Conservation (phyloP, 2,329 filamentous ascomycete genomes). For the Epichloe sp. region DNA sequence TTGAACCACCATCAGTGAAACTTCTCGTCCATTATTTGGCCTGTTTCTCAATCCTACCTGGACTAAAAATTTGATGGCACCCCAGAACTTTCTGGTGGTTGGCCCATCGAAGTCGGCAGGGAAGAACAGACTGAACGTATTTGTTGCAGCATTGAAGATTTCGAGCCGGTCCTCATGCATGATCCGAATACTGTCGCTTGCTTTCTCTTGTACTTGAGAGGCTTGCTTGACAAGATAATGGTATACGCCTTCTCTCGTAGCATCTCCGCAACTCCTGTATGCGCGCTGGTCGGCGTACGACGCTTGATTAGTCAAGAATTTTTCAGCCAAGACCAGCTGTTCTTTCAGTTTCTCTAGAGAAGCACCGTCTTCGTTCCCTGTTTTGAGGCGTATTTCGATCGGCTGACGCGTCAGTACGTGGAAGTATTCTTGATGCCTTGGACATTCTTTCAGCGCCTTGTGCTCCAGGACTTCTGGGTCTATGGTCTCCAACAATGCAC, state of each 20-base stretch:
- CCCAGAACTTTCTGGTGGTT: slow-evolving; percentile 31
- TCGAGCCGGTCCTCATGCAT: slow-evolving; percentile 22
- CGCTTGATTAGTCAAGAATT: slow-evolving; percentile 14
- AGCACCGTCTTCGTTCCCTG: neutral
- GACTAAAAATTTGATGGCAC: slow-evolving; percentile 21
- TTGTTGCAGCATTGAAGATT: slow-evolving; percentile 27
- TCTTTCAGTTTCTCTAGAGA: slow-evolving; percentile 8
- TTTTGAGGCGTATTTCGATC: neutral
- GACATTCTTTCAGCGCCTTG: neutral
- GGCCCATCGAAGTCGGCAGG: slow-evolving; percentile 22
- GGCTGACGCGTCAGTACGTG: slow-evolving; percentile 12
- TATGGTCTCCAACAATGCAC: slow-evolving; percentile 1
- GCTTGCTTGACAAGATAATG: slow-evolving; percentile 12
- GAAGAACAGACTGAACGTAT: slow-evolving; percentile 29
- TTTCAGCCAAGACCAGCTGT: slow-evolving; percentile 15
- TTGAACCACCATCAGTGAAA: neutral
- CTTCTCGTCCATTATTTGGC: neutral
- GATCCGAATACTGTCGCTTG: slow-evolving; percentile 11
- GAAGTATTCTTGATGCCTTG: slow-evolving; percentile 4
- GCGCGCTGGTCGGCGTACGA: slow-evolving; percentile 15
- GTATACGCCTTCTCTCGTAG: slow-evolving; percentile 13
- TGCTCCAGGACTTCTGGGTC: neutral
- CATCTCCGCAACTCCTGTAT: slow-evolving; percentile 14
- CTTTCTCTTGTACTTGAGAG: slow-evolving; percentile 11
- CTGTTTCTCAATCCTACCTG: slow-evolving; percentile 12